A percentile compares a stretch with the other conserved stretches of the same genome.
phyloP scores from a whole-genome alignment of 805 yeast species.

The Candida jianshihensis region DNA sequence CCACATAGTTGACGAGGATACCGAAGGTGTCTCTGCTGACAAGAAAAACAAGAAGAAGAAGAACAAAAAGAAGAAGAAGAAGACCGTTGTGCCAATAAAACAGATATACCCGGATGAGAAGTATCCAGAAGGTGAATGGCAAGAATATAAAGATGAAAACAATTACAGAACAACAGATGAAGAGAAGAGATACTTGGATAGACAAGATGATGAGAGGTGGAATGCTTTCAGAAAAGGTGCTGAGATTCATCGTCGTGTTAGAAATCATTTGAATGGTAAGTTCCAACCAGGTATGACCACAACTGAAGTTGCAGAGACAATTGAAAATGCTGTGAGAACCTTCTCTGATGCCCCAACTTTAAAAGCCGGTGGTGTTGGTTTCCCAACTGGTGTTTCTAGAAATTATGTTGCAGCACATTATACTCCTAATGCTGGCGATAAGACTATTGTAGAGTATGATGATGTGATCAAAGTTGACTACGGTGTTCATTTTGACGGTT shows the following conservation, averaged over 20 bases:
- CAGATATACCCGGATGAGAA: conserved; percentile 60
- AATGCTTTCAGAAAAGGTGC: conserved; percentile 93
- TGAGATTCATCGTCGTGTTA: conserved; percentile 88
- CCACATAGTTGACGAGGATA: conserved; percentile 16
- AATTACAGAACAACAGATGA: conserved; percentile 75
- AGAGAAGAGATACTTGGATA: conserved; percentile 74
- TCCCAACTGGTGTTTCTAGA: conserved; percentile 95
- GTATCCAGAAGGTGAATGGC: conserved; percentile 86
- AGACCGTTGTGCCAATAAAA: conserved; percentile 54
- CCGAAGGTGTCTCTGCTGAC: conserved; percentile 21
- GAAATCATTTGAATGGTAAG: conserved; percentile 66
- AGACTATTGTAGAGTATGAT: conserved; percentile 67
- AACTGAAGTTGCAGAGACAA: conserved; percentile 81
- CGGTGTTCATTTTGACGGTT: conserved; percentile 95
- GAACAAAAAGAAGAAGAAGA: conserved; percentile 50
- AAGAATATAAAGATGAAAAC: conserved; percentile 62
- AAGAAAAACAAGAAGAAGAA: conserved; percentile 49
- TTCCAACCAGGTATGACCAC: conserved; percentile 90
- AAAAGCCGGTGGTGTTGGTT: conserved; percentile 83
- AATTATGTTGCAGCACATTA: conserved; percentile 97
- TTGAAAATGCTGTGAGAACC: conserved; percentile 78
- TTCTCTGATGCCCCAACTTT: conserved; percentile 56
- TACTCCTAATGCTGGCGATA: conserved; percentile 95
- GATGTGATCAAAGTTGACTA: conserved; percentile 96
- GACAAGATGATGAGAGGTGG: conserved; percentile 54